A percentile compares a stretch with the other conserved stretches of the same genome.
Conservation (phyloP, 768 basidiomycete genomes). For the Naganishia vaughanmartiniae region DNA sequence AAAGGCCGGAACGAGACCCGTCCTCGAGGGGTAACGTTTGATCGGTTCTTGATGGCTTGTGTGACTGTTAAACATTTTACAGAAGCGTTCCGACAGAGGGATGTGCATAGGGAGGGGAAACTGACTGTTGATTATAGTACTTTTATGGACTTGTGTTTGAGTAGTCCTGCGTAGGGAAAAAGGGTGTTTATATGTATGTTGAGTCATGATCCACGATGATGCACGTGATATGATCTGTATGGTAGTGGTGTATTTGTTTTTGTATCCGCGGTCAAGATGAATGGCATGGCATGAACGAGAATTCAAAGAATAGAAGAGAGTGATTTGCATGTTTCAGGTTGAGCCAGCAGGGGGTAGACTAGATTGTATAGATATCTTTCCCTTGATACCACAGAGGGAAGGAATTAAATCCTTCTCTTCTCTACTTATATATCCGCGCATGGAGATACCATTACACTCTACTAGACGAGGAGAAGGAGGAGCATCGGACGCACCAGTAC, state of each 20-base stretch:
- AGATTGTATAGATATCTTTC: no score
- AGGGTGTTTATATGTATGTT: neutral
- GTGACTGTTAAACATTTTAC: constrained; percentile 53
- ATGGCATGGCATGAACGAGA: neutral
- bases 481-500: neutral
- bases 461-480: neutral
- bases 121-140: constrained; percentile 50
- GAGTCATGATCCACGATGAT: neutral
- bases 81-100: constrained; percentile 48
- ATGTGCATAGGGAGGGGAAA: constrained; percentile 40
- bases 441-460: neutral
- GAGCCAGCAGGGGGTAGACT: neutral
- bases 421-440: neutral
- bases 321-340: constrained; percentile 1
- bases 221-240: neutral
- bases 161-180: neutral
- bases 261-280: neutral
- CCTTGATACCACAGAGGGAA: no score
- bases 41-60: constrained; percentile 53
- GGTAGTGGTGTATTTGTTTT: no score
- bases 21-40: constrained; percentile 45
- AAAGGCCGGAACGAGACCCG: constrained; percentile 14
- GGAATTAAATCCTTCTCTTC: no score
- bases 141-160: constrained; percentile 40
- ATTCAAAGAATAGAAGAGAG: no score